Base-by-base conservation (phyloP, 495 filamentous ascomycete species). In the Penicillium cinerascens region DNA sequence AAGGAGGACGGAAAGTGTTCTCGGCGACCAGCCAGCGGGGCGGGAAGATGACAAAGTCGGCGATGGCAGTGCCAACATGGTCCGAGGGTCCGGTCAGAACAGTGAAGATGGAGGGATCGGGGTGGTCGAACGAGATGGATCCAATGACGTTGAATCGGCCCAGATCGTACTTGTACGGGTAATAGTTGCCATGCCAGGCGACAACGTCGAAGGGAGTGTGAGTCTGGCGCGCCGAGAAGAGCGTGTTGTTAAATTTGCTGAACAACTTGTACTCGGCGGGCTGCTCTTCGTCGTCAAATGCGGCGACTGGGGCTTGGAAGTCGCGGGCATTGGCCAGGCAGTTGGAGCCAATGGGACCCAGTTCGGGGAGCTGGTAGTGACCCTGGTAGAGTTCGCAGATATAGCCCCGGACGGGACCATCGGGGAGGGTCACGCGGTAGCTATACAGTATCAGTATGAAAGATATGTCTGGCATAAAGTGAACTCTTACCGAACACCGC, bases 321-420 rank as follows among this genome's bases (percentile, higher is more conserved):
- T 96, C 91, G 13, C 91, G 83, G 1, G 84, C 80, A 61, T 96
- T 96, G 55, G 91, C 91, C 4, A 96, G 83, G 38, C 91, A 79
- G 62, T 92, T 92, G 42, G 84, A 88, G 6, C 91, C 91, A 58
- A 96, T 95, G 33, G 91, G 91, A 2, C 91, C 91, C 3, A 96
- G 77, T 60, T 95, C 91, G 1, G 91, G 91, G 6, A 96, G 86
- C 45, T 81, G 66, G 67, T 88, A 96, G 70, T 93, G 89, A 20
- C 85, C 86, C 55, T 90, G 83, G 70, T 92, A 95, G 3, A 95
- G 76, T 69, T 96, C 91, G 36, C 92, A 80, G 22, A 91, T 88
- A 65, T 95, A 96, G 43, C 91, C 91, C 56, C 89, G 77, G 3
- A 85, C 85, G 2, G 85, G 82, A 7, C 84, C 83, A 2, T 74